phyloP scores from a whole-genome alignment of 2,329 filamentous ascomycete species.

The Fusarium sp. region DNA sequence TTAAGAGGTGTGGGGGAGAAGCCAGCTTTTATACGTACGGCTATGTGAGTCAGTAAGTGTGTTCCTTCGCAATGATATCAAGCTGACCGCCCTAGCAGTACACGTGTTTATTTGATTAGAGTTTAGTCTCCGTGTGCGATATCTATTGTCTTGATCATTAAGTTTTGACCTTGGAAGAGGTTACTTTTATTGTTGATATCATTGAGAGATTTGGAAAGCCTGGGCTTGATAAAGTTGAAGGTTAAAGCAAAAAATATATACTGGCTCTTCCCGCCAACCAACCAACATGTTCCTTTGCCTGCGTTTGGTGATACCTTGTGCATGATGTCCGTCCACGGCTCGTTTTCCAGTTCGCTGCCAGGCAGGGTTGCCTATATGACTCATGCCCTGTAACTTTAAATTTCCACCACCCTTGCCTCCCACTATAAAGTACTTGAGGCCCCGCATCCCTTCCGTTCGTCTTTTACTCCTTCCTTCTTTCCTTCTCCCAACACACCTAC shows the following conservation, averaged over 20 bases:
- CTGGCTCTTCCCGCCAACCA: too few species aligned
- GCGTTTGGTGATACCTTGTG: neutral
- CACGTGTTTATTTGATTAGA: neutral
- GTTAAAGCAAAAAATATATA: neutral
- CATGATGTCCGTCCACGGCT: neutral
- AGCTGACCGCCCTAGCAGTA: neutral
- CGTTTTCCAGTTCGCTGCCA: neutral
- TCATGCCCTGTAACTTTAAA: neutral
- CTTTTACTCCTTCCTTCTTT: neutral
- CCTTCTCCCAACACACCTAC: neutral
- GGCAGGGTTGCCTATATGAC: neutral
- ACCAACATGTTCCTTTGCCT: neutral
- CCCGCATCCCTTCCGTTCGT: neutral
- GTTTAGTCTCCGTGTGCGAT: neutral
- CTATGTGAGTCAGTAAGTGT: neutral
- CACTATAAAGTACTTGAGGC: too few species aligned
- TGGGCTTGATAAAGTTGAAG: neutral
- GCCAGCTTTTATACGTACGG: neutral
- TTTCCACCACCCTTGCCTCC: neutral
- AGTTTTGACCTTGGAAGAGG: neutral
- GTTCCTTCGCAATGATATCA: neutral
- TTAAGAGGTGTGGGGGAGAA: neutral
- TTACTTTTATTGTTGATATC: neutral
- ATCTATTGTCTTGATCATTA: neutral
- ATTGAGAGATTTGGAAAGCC: neutral